Evolutionary conservation across 2,329 filamentous ascomycete species (phyloP).

Genomic region (Aureobasidium pullulans): DNA sequence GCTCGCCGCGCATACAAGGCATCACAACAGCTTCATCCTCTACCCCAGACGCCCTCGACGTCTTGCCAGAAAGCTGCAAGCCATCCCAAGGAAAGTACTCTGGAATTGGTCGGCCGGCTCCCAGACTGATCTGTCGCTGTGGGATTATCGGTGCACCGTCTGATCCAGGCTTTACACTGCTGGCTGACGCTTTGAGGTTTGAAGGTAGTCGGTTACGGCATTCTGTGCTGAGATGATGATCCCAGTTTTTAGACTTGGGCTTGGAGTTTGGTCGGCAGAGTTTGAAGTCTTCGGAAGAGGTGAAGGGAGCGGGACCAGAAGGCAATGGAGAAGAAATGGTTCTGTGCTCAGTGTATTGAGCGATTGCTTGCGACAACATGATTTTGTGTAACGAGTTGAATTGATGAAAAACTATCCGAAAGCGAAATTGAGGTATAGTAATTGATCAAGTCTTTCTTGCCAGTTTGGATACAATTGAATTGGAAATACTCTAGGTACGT

Average conservation of each 20-base stretch:
- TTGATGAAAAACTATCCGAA: neutral
- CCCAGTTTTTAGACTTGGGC: neutral
- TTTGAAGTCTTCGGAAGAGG: constrained; percentile 4
- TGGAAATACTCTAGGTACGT: neutral
- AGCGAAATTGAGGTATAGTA: neutral
- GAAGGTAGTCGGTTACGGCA: constrained; percentile 6
- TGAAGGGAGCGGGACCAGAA: constrained; percentile 2
- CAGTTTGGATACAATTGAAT: neutral
- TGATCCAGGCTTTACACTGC: neutral
- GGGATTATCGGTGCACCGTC: neutral
- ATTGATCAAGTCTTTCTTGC: neutral
- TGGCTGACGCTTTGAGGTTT: neutral
- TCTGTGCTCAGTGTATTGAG: neutral
- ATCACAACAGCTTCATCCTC: neutral
- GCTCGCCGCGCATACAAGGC: constrained; percentile 1
- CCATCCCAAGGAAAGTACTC: constrained; percentile 16
- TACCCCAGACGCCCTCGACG: neutral
- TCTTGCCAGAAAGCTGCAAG: constrained; percentile 5
- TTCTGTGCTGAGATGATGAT: constrained; percentile 6
- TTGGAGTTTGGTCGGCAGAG: neutral
- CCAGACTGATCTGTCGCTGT: constrained; percentile 9
- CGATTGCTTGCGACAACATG: constrained; percentile 3
- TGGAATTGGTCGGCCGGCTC: constrained; percentile 13
- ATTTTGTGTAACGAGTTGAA: neutral
- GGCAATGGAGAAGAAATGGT: neutral